Conservation (phyloP, 345 rosid genomes). For the Acer saccharum region DNA sequence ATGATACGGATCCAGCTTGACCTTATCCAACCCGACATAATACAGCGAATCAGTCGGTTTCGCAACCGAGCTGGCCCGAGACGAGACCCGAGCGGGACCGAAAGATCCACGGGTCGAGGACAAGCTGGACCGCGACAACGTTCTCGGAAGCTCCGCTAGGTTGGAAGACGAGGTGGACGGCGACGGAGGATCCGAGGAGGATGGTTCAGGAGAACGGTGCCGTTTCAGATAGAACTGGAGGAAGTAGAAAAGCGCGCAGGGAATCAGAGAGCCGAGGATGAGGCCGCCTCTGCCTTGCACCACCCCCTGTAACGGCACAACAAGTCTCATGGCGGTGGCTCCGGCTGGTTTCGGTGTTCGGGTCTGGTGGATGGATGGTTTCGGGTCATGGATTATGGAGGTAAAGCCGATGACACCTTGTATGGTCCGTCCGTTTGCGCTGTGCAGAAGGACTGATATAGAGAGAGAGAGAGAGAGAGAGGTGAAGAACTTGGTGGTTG, state of each 20-base stretch:
- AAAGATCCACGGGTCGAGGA: slow-evolving; percentile 50
- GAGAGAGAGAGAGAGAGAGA: no score
- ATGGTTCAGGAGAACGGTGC: slow-evolving; percentile 41
- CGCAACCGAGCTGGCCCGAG: slow-evolving; percentile 56
- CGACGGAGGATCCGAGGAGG: slow-evolving; percentile 46
- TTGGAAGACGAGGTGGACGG: slow-evolving; percentile 46
- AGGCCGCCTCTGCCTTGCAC: slow-evolving; percentile 87
- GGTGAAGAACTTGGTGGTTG: no score
- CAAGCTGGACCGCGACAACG: slow-evolving; percentile 56
- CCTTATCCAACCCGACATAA: slow-evolving; percentile 70
- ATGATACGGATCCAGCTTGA: slow-evolving; percentile 57
- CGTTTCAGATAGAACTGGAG: slow-evolving; percentile 75
- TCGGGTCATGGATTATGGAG: slow-evolving; percentile 32
- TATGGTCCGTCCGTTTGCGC: background rate
- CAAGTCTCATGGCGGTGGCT: slow-evolving; percentile 64
- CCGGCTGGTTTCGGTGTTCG: slow-evolving; percentile 20
- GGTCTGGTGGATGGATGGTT: slow-evolving; percentile 14
- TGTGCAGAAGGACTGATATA: background rate
- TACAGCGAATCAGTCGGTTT: slow-evolving; percentile 67
- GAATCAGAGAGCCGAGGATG: slow-evolving; percentile 77
- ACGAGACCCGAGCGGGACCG: slow-evolving; percentile 60
- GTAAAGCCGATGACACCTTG: slow-evolving; percentile 5
- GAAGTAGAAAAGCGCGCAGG: slow-evolving; percentile 84
- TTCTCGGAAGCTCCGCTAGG: slow-evolving; percentile 51
- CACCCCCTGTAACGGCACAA: slow-evolving; percentile 82